A percentile compares a stretch with the other conserved stretches of the same genome.
Evolutionary conservation across 208 protist species (phyloP).

Genomic region (Kentomonas sorsogonicus): DNA sequence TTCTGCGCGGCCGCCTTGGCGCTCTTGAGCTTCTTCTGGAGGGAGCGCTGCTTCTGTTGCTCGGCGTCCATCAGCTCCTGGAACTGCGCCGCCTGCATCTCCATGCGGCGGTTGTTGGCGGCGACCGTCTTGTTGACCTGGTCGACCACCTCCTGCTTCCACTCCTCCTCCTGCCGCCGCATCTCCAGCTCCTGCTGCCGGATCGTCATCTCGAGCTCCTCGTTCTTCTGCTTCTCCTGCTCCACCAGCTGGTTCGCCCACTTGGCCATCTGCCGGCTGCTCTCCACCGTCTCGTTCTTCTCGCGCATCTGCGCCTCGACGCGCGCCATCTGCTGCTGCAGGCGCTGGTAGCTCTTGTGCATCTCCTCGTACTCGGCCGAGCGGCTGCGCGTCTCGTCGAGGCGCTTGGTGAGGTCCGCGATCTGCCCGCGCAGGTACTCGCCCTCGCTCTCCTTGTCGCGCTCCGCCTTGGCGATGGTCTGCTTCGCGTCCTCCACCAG

Average conservation of each 20-base stretch:
- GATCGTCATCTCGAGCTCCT: constrained; percentile 69
- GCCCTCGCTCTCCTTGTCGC: constrained; percentile 72
- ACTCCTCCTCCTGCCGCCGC: constrained; percentile 66
- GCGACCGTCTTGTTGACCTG: constrained; percentile 74
- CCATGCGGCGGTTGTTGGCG: constrained; percentile 79
- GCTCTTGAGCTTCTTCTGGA: constrained; percentile 85
- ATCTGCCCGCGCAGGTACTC: constrained; percentile 66
- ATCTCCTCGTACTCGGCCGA: constrained; percentile 69
- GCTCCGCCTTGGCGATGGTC: constrained; percentile 50
- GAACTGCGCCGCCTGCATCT: constrained; percentile 73
- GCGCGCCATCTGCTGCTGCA: constrained; percentile 77
- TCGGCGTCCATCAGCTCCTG: constrained; percentile 75
- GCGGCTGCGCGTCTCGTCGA: constrained; percentile 62
- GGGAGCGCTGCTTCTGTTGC: constrained; percentile 66
- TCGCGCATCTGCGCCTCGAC: constrained; percentile 63
- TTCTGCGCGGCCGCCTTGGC: constrained; percentile 75
- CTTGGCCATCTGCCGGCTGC: constrained; percentile 83
- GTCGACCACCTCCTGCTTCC: constrained; percentile 58
- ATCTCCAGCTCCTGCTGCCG: constrained; percentile 77
- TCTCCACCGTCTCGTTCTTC: constrained; percentile 74
- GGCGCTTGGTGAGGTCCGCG: constrained; percentile 37
- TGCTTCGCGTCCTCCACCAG: constrained; percentile 48
- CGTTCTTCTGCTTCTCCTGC: constrained; percentile 79
- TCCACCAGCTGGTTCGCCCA: constrained; percentile 81
- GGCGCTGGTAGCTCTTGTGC: constrained; percentile 68